Conservation (phyloP, 2,329 filamentous ascomycete genomes). For the Orbilia ellipsospora region DNA sequence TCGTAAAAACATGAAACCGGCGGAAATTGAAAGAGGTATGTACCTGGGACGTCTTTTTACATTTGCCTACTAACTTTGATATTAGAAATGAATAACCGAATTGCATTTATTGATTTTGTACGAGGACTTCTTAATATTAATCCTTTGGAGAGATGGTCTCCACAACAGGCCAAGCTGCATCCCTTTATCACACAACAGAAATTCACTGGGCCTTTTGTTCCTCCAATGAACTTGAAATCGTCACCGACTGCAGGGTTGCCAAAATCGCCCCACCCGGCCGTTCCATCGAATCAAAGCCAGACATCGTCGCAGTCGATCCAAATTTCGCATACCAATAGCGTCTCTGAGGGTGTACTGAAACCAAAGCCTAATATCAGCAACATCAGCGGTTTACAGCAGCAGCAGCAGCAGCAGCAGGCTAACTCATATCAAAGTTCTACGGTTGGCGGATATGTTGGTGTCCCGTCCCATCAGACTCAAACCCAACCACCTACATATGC, state of each 20-base stretch:
- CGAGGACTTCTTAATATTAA: conserved; percentile 93
- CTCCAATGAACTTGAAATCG: conserved; percentile 94
- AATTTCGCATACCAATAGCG: conserved; percentile 63
- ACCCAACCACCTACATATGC: conserved; percentile 54
- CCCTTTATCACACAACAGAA: conserved; percentile 99
- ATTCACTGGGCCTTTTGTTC: conserved; percentile 94
- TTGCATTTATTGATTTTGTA: conserved; percentile 98
- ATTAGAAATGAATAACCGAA: conserved; percentile 95
- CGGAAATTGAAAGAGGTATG: conserved; percentile 93
- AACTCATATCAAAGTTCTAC: conserved; percentile 50
- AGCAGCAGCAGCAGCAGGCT: conserved; percentile 25
- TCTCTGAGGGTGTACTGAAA: conserved; percentile 69
- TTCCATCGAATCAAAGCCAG: conserved; percentile 35
- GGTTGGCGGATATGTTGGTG: conserved; percentile 27
- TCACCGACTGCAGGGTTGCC: conserved; percentile 76
- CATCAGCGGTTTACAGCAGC: background rate
- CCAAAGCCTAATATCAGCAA: conserved; percentile 73
- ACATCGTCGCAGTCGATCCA: conserved; percentile 86
- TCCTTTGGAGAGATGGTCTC: conserved; percentile 95
- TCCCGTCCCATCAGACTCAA: conserved; percentile 25
- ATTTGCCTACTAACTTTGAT: conserved; percentile 18
- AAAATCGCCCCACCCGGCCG: conserved; percentile 58
- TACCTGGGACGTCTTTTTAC: background rate
- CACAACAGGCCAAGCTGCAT: conserved; percentile 95
- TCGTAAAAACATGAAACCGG: conserved; percentile 98